Evolutionary conservation across 140 eudicot species (phyloP).

Genomic region (Erigeron philadelphicus): DNA sequence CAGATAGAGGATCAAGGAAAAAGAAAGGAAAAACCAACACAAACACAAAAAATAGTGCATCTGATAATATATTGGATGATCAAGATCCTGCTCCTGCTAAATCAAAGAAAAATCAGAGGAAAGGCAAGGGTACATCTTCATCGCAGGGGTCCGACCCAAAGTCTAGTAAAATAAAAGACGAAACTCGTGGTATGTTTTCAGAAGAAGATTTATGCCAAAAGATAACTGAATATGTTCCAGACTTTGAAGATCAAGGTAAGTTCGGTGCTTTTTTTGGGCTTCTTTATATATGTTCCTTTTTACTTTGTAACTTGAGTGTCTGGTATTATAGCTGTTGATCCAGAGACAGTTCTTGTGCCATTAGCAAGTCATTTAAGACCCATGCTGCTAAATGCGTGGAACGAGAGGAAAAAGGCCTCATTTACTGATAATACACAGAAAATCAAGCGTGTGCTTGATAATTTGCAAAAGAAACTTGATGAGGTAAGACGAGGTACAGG

Average conservation of each 20-base stretch:
- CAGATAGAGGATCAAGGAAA: conserved; percentile 74
- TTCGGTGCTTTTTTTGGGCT: neutral
- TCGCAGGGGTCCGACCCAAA: conserved; percentile 54
- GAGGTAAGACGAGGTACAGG: conserved; percentile 47
- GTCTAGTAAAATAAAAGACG: conserved; percentile 48
- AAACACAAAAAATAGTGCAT: conserved; percentile 40
- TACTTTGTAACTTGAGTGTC: conserved; percentile 23
- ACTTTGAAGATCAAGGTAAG: conserved; percentile 89
- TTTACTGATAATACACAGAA: conserved; percentile 75
- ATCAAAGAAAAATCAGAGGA: conserved; percentile 79
- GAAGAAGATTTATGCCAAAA: conserved; percentile 59
- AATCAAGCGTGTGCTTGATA: conserved; percentile 60
- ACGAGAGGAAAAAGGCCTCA: conserved; percentile 72
- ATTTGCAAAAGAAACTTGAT: conserved; percentile 78
- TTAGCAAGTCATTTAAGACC: conserved; percentile 76
- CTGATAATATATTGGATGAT: conserved; percentile 48
- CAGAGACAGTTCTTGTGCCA: conserved; percentile 66
- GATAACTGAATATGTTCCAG: conserved; percentile 60
- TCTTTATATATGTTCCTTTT: neutral
- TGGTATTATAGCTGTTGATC: conserved; percentile 55
- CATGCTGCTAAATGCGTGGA: conserved; percentile 82
- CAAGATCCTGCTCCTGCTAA: conserved; percentile 54
- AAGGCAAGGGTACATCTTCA: conserved; percentile 52
- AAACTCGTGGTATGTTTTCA: conserved; percentile 44
- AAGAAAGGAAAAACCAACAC: conserved; percentile 69